Conservation (phyloP, 768 basidiomycete species). For the Boletus rubescentipes region DNA sequence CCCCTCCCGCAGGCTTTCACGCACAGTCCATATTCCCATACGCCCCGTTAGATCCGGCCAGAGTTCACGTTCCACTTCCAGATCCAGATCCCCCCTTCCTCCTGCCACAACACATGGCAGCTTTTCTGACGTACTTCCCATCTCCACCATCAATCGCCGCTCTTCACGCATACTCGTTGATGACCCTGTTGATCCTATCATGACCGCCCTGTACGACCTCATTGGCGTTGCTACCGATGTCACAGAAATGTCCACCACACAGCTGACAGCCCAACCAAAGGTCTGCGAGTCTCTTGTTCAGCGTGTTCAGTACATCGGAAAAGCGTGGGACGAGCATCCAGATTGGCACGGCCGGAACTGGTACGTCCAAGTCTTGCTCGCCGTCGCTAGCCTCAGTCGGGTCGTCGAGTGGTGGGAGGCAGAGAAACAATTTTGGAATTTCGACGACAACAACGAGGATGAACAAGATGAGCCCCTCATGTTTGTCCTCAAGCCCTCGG, state of each 20-base stretch:
- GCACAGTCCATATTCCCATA: conserved; percentile 74
- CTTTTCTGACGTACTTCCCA: conserved; percentile 54
- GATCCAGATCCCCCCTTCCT: conserved; percentile 91
- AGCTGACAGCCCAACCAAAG: conserved; percentile 85
- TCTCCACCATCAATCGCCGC: conserved; percentile 59
- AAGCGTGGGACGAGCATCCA: conserved; percentile 95
- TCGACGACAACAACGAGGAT: conserved; percentile 87
- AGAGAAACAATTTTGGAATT: conserved; percentile 99
- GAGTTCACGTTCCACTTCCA: conserved; percentile 91
- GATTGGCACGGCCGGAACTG: conserved; percentile 98
- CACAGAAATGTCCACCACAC: conserved; percentile 81
- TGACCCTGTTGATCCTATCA: conserved; percentile 85
- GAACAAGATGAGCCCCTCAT: conserved; percentile 89
- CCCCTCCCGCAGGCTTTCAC: conserved; percentile 79
- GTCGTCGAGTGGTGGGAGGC: conserved; percentile 99
- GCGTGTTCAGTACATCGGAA: conserved; percentile 87
- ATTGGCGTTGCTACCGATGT: conserved; percentile 94
- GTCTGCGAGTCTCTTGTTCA: conserved; percentile 84
- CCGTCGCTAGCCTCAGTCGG: conserved; percentile 91
- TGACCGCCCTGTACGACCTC: conserved; percentile 86
- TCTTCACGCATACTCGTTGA: conserved; percentile 83
- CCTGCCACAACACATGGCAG: conserved; percentile 61
- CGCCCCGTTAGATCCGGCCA: conserved; percentile 69
- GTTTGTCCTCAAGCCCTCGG: conserved; percentile 90
- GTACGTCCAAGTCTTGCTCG: conserved; percentile 96